Conservation (phyloP, 495 filamentous ascomycete species). For the Xylaria intraflava region DNA sequence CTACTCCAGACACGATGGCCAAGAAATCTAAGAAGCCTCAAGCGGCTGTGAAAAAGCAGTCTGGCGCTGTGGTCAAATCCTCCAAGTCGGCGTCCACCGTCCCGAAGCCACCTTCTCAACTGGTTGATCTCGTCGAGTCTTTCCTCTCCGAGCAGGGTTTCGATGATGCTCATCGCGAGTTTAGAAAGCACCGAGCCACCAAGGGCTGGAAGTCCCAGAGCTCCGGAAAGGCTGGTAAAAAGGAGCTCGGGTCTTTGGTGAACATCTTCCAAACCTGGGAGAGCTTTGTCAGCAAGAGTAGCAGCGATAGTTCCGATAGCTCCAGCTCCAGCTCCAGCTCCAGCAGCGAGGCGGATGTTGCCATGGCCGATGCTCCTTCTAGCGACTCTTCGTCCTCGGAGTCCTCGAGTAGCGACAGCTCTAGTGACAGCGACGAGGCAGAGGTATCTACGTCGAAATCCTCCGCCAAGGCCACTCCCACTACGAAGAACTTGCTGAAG, state of each 20-base stretch:
- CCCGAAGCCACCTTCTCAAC: conserved; percentile 44
- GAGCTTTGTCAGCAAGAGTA: conserved; percentile 28
- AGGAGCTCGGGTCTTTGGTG: conserved; percentile 34
- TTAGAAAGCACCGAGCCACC: conserved; percentile 50
- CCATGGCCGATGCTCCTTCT: conserved; percentile 50
- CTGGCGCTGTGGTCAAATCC: not conserved
- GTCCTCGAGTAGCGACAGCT: conserved; percentile 40
- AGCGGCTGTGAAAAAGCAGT: conserved; percentile 16
- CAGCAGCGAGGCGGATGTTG: conserved; percentile 35
- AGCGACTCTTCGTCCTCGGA: conserved; percentile 35
- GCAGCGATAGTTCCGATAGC: conserved; percentile 33
- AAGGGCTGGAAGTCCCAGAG: conserved; percentile 36
- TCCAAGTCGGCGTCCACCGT: conserved; percentile 7
- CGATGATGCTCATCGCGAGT: conserved; percentile 48
- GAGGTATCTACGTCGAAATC: conserved; percentile 20
- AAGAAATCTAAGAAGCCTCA: conserved; percentile 19
- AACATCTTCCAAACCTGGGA: conserved; percentile 43
- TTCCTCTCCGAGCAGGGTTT: conserved; percentile 65
- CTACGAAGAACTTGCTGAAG: conserved; percentile 44
- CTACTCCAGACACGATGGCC: conserved; percentile 21
- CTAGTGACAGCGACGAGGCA: conserved; percentile 48
- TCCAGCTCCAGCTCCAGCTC: conserved; percentile 19
- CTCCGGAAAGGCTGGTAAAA: conserved; percentile 19
- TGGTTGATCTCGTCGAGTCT: conserved; percentile 58
- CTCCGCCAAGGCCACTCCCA: conserved; percentile 10